phyloP scores from a whole-genome alignment of 106 monocot species.

The Dioscorea alata region DNA sequence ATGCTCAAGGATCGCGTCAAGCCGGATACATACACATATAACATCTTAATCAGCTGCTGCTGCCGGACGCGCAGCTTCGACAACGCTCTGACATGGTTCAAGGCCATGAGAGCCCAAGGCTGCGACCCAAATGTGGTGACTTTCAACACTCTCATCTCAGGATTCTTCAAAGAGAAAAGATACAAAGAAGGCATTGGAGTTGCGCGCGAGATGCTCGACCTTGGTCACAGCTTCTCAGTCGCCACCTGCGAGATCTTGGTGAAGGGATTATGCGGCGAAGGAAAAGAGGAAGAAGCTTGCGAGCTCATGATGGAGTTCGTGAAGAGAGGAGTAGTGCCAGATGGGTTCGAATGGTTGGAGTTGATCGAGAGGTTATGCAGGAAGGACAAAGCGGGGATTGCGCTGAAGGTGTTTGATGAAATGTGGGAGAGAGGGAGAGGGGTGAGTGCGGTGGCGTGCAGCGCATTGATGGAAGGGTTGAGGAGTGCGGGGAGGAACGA shows the following conservation, averaged over 20 bases:
- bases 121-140: conserved; percentile 62
- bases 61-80: conserved; percentile 28
- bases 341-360: conserved; percentile 53
- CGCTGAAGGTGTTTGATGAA: conserved; percentile 34
- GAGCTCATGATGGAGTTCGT: conserved; percentile 49
- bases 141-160: conserved; percentile 73
- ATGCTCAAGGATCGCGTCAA: conserved; percentile 60
- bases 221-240: conserved; percentile 39
- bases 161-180: conserved; percentile 47
- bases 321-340: conserved; percentile 34
- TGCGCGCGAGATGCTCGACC: conserved; percentile 80
- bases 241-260: conserved; percentile 72
- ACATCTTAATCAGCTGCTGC: conserved; percentile 52
- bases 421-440: conserved; percentile 35
- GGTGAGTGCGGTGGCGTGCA: conserved; percentile 37
- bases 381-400: conserved; percentile 27
- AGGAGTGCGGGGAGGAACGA: conserved; percentile 40
- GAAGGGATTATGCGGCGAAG: conserved; percentile 46
- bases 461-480: conserved; percentile 56
- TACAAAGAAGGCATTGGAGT: conserved; percentile 52
- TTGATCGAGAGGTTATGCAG: conserved; percentile 48
- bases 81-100: conserved; percentile 44
- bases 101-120: conserved; percentile 42
- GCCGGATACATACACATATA: conserved; percentile 65
- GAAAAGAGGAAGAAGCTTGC: conserved; percentile 26